These are phyloP conservation scores for Phytopythium mirpurense DNA, from an alignment of 352 stramenopile genomes.

Conservation along the genomic window DNA sequence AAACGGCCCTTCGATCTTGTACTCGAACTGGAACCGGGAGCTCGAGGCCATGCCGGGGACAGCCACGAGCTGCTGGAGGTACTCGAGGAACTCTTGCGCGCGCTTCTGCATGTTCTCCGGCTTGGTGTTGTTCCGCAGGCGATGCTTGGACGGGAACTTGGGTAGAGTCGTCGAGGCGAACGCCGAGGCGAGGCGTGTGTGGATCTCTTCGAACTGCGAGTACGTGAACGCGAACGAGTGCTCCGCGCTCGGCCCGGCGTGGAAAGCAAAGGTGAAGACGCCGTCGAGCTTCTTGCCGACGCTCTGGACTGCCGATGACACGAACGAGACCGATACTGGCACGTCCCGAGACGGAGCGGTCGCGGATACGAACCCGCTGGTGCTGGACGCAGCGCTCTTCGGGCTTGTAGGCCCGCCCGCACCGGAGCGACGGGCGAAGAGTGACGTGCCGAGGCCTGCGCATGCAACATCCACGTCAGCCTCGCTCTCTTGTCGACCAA, in stretches of 20 bases:
- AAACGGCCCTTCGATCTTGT: slow-evolving; percentile 45
- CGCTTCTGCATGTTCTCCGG: slow-evolving; percentile 84
- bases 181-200: slow-evolving; percentile 36
- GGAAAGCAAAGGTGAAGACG: slow-evolving; percentile 69
- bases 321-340: slow-evolving; percentile 37
- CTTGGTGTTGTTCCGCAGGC: slow-evolving; percentile 72
- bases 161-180: slow-evolving; percentile 28
- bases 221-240: slow-evolving; percentile 63
- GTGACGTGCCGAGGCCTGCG: slow-evolving; percentile 14
- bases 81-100: slow-evolving; percentile 70
- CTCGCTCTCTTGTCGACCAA: background rate
- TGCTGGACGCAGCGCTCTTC: slow-evolving; percentile 12
- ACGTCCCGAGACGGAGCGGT: background rate
- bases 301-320: slow-evolving; percentile 45
- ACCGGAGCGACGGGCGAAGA: slow-evolving; percentile 20
- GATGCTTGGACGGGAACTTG: slow-evolving; percentile 79
- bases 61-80: slow-evolving; percentile 60
- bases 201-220: slow-evolving; percentile 67
- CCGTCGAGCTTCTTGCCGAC: slow-evolving; percentile 59
- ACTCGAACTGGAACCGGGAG: slow-evolving; percentile 64
- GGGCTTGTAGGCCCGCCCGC: slow-evolving; percentile 11
- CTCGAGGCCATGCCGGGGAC: slow-evolving; percentile 45
- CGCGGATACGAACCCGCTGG: slow-evolving; percentile 5
- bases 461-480: slow-evolving; percentile 7
- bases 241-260: slow-evolving; percentile 23